Conservation (phyloP, 2,329 filamentous ascomycete genomes). For the Westerdykella sp. region DNA sequence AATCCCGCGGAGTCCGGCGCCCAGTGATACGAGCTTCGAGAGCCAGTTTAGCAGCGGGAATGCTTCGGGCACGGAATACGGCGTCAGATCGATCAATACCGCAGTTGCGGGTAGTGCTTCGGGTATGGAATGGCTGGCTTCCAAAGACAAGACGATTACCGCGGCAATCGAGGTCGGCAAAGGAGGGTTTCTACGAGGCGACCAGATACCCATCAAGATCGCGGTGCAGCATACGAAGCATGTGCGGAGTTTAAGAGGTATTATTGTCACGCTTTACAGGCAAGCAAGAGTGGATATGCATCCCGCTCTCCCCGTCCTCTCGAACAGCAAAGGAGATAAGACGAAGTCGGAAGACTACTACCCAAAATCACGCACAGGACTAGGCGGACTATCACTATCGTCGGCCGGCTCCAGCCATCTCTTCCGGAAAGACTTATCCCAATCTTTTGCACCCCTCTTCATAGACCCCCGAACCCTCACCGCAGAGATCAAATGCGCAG, state of each 20-base stretch:
- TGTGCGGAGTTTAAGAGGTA: conserved; percentile 83
- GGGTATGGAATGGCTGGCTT: conserved; percentile 46
- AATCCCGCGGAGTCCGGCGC: conserved; percentile 39
- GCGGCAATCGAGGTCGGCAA: conserved; percentile 77
- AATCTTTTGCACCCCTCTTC: conserved; percentile 81
- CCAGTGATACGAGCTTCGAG: conserved; percentile 44
- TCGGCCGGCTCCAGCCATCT: conserved; percentile 81
- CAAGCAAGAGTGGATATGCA: conserved; percentile 85
- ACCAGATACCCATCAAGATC: conserved; percentile 72
- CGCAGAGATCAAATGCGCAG: conserved; percentile 71
- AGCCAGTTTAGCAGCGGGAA: conserved; percentile 57
- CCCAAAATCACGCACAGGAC: conserved; percentile 77
- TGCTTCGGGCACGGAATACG: conserved; percentile 40
- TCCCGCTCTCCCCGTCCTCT: conserved; percentile 54
- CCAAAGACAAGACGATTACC: conserved; percentile 71
- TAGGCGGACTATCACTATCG: conserved; percentile 79
- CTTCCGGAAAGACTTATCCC: conserved; percentile 92
- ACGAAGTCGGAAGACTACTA: conserved; percentile 77
- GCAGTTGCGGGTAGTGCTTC: conserved; percentile 43
- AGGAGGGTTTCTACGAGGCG: conserved; percentile 79
- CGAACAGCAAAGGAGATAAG: conserved; percentile 60
- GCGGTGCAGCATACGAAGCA: conserved; percentile 81
- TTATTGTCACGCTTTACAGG: conserved; percentile 87
- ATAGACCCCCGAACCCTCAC: conserved; percentile 75
- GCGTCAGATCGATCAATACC: conserved; percentile 36